phyloP scores from a whole-genome alignment of 2,329 filamentous ascomycete species.

The Trichophyton simii region DNA sequence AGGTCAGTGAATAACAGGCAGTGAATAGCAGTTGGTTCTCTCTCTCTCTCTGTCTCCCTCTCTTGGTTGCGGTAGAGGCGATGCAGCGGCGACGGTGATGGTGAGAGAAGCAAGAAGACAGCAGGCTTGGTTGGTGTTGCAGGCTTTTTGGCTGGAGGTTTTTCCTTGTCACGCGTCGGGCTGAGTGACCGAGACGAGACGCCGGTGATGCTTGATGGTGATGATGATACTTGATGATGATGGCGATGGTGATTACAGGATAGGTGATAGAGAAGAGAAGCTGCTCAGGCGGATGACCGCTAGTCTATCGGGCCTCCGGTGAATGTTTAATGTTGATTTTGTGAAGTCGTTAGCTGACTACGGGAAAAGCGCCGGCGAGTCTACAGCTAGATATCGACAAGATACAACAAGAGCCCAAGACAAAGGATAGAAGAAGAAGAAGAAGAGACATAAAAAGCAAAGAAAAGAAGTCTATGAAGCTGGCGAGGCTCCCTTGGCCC shows the following conservation, averaged over 20 bases:
- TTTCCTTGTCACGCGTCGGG: not conserved
- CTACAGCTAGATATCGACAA: not conserved
- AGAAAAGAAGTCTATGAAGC: not conserved
- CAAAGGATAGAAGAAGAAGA: too few species aligned
- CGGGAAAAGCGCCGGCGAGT: too few species aligned
- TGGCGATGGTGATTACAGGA: too few species aligned
- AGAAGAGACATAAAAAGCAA: not conserved
- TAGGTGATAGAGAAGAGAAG: too few species aligned
- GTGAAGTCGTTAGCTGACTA: too few species aligned
- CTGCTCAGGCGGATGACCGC: too few species aligned
- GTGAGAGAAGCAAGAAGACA: not conserved
- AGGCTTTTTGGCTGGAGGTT: not conserved
- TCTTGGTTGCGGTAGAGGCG: not conserved
- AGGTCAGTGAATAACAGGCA: not conserved
- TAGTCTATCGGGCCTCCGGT: too few species aligned
- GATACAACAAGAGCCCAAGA: too few species aligned
- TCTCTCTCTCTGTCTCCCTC: not conserved
- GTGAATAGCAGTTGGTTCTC: not conserved
- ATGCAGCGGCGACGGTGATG: not conserved
- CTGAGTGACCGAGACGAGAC: not conserved
- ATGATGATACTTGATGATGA: not conserved
- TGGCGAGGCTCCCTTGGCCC: constrained; percentile 50
- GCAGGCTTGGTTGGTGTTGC: not conserved
- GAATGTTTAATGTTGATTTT: too few species aligned
- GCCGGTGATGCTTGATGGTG: not conserved